phyloP scores from a whole-genome alignment of 2,329 filamentous ascomycete genomes.

The Shiraia bambusicola region DNA sequence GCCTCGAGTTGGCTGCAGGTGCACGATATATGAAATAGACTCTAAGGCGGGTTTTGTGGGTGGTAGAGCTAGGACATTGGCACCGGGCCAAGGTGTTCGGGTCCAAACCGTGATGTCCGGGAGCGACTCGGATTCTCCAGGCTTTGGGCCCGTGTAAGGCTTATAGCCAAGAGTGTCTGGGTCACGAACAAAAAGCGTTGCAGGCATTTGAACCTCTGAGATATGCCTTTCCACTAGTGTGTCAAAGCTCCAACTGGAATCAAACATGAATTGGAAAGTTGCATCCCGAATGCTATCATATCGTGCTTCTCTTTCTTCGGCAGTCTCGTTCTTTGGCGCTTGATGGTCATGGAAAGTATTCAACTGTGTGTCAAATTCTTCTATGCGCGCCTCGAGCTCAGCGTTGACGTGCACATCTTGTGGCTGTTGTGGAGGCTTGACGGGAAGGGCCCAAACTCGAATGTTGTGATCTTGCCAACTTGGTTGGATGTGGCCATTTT shows the following conservation, averaged over 20 bases:
- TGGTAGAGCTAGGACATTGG: constrained; percentile 65
- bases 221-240: constrained; percentile 67
- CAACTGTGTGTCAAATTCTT: constrained; percentile 23
- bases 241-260: constrained; percentile 73
- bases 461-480: constrained; percentile 76
- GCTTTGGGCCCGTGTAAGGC: constrained; percentile 68
- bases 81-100: constrained; percentile 76
- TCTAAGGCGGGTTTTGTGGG: constrained; percentile 64
- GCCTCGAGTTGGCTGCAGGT: constrained; percentile 72
- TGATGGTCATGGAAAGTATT: constrained; percentile 38
- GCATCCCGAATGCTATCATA: constrained; percentile 58
- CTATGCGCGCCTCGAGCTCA: constrained; percentile 22
- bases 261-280: constrained; percentile 75
- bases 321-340: constrained; percentile 29
- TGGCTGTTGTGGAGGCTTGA: constrained; percentile 43
- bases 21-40: constrained; percentile 84
- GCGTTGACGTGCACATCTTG: constrained; percentile 15
- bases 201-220: constrained; percentile 65
- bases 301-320: constrained; percentile 41
- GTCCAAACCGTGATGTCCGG: constrained; percentile 72
- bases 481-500: constrained; percentile 51
- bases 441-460: constrained; percentile 79
- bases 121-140: constrained; percentile 52
- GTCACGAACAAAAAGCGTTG: constrained; percentile 69
- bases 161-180: constrained; percentile 63